Base-by-base conservation (phyloP, 2,329 filamentous ascomycete species). In the Trichoderma afroharzianum region DNA sequence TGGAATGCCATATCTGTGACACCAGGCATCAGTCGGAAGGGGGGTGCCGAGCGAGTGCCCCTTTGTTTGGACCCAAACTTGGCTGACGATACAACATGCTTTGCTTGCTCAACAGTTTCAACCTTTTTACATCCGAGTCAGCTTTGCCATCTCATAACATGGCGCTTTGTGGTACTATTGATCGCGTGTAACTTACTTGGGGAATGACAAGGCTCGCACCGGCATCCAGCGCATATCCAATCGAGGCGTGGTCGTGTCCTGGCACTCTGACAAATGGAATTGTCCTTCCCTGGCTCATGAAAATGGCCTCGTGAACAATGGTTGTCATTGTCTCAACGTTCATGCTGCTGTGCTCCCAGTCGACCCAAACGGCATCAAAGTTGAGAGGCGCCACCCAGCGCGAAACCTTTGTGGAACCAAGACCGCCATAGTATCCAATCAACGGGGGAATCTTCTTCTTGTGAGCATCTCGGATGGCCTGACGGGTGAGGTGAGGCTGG, bases 251-350 rank as follows among this genome's bases (percentile, higher is more conserved):
- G 64, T 84, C 83, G 72, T 85, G 83, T 24, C 83, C 82, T 1
- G 83, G 82, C 8, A 86, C 79, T 26, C 84, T 78, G 36, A 85
- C 84, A 63, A 81, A 83, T 9, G 84, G 83, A 59, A 85, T 83
- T 7, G 81, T 84, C 53, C 77, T 80, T 4, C 84, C 84, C 21
- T 82, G 79, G 75, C 82, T 84, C 78, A 85, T 81, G 74, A 84
- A 85, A 72, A 83, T 81, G 71, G 83, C 76, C 67, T 85, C 83
- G 71, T 85, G 83, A 2, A 85, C 83, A 77, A 85, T 84, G 55
- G 77, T 81, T 1, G 83, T 85, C 84, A 86, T 86, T n/a, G 83
- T 85, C 77, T 86, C 84, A 30, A 85, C 80, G 67, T 81, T 80
- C 74, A 82, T 84, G 3, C 83, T 76, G 8, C 78, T 79, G 76